phyloP scores from a whole-genome alignment of 495 filamentous ascomycete genomes.

The Xylaria curta region DNA sequence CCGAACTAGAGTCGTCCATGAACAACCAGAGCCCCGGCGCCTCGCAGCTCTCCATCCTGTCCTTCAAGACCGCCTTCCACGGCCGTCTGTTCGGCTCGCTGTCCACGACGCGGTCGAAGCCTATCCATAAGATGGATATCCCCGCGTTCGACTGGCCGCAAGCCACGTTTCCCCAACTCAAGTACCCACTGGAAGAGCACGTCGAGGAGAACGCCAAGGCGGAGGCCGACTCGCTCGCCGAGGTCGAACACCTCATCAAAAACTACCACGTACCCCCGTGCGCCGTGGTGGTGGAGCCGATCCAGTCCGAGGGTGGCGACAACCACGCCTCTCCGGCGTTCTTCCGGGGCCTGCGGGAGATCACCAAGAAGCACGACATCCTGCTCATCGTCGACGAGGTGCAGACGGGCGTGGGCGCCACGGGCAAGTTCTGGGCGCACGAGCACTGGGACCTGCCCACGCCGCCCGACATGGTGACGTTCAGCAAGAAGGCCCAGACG shows the following conservation, averaged over 20 bases:
- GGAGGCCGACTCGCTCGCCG: constrained; percentile 84
- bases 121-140: constrained; percentile 98
- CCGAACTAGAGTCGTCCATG: constrained; percentile 83
- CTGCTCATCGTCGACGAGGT: constrained; percentile 98
- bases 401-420: constrained; percentile 94
- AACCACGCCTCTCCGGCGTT: constrained; percentile 95
- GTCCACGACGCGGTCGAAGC: constrained; percentile 92
- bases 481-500: constrained; percentile 98
- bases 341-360: constrained; percentile 84
- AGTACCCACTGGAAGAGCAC: constrained; percentile 89
- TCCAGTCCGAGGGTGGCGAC: constrained; percentile 98
- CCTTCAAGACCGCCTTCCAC: constrained; percentile 94
- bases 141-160: constrained; percentile 99
- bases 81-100: constrained; percentile 92
- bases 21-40: constrained; percentile 82
- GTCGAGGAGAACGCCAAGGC: constrained; percentile 80
- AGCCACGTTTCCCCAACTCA: constrained; percentile 85
- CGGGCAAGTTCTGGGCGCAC: constrained; percentile 98
- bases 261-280: constrained; percentile 86
- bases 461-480: constrained; percentile 98
- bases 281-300: constrained; percentile 91
- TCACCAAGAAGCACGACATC: constrained; percentile 85
- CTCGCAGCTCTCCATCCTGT: constrained; percentile 86
- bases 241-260: constrained; percentile 86
- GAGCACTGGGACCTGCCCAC: constrained; percentile 89